A percentile compares a stretch with the other conserved stretches of the same genome.
Evolutionary conservation across 495 filamentous ascomycete genomes (phyloP).

Genomic region (Barbatosphaeria neglecta): DNA sequence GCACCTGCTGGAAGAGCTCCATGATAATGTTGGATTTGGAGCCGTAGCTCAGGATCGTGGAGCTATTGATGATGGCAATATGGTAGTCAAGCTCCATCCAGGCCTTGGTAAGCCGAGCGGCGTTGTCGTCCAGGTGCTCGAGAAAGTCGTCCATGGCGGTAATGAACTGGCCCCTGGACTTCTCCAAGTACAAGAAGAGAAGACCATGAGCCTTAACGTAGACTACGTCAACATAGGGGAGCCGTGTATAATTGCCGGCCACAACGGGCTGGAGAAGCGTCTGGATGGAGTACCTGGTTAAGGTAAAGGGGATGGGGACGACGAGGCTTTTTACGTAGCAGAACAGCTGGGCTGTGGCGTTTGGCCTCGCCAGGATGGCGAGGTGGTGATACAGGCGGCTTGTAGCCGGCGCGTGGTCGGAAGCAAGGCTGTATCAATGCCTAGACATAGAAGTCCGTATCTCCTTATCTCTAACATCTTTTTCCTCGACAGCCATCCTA

Average conservation of each 20-base stretch:
- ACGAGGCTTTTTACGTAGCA: slow-evolving; percentile 38
- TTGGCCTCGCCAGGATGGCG: slow-evolving; percentile 62
- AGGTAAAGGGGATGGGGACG: slow-evolving; percentile 42
- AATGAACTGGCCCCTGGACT: slow-evolving; percentile 34
- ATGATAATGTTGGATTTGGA: slow-evolving; percentile 22
- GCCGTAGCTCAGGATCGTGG: slow-evolving; percentile 28
- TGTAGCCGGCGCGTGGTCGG: slow-evolving; percentile 53
- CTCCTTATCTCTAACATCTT: slow-evolving; percentile 56
- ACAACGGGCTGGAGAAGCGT: slow-evolving; percentile 62
- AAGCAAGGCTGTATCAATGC: slow-evolving; percentile 67
- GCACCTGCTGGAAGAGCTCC: slow-evolving; percentile 5
- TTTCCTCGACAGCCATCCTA: slow-evolving; percentile 61
- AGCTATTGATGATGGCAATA: slow-evolving; percentile 35
- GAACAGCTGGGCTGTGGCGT: slow-evolving; percentile 56
- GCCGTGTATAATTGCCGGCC: slow-evolving; percentile 10
- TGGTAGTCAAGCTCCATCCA: slow-evolving; percentile 54
- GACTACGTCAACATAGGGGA: slow-evolving; percentile 22
- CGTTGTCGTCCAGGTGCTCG: slow-evolving; percentile 44
- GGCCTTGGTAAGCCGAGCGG: slow-evolving; percentile 41
- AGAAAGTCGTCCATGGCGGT: slow-evolving; percentile 38
- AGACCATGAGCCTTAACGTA: slow-evolving; percentile 56
- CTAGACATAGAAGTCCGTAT: slow-evolving; percentile 60
- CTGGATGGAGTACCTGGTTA: slow-evolving; percentile 56
- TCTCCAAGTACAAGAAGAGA: slow-evolving; percentile 44
- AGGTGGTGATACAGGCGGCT: slow-evolving; percentile 72